Evolutionary conservation across 768 basidiomycete species (phyloP), one percentile per base, ranked within the genome.

Genomic region (Xerocomellus intermedius): DNA sequence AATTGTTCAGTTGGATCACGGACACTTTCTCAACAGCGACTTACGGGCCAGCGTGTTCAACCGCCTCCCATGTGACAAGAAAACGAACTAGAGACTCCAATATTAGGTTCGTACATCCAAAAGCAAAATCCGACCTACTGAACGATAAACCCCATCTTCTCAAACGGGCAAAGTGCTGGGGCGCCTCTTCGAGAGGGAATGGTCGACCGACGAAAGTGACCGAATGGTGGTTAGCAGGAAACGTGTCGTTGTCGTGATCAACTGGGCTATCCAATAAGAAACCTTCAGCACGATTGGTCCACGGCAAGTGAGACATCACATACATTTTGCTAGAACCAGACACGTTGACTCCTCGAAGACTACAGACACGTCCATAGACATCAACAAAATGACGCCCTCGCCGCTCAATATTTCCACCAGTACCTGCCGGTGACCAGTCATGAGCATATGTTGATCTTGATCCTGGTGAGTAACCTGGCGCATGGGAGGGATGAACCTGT

Each of bases 1-100:
- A 12, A 41, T 33, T 17, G 44, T 10, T 52, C 3, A 50, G 49
- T 37, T 28, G 22, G 17, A 43, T 12, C 5, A n/a, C n/a, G 26
- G 7, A 43, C 33, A 32, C 9, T 30, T 45, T 48, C 17, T 36
- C 24, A 43, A 37, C 19, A 37, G 8, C 30, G 8, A 85, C 92
- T 60, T 73, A 95, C 94, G 85, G 90, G 62, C 93, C 96, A 56
- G 81, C 84, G 67, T 98, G 97, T 67, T 98, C 96, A 16, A 98
- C 79, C 0, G 96, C 93, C 69, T 99, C 96, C 96, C 96, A 99
- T 1, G 96, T 95, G 5, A 98, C 83, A 26, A 95, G 83, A 63
- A 99, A 93, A 38, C 95, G 82, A 49, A 97, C 92, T 94, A 52
- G 3, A 51, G 19, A 51, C 19, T 8, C 17, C 14, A 22, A 36